Conservation (phyloP, 352 stramenopile species). For the Aphanomyces cochlioides region DNA sequence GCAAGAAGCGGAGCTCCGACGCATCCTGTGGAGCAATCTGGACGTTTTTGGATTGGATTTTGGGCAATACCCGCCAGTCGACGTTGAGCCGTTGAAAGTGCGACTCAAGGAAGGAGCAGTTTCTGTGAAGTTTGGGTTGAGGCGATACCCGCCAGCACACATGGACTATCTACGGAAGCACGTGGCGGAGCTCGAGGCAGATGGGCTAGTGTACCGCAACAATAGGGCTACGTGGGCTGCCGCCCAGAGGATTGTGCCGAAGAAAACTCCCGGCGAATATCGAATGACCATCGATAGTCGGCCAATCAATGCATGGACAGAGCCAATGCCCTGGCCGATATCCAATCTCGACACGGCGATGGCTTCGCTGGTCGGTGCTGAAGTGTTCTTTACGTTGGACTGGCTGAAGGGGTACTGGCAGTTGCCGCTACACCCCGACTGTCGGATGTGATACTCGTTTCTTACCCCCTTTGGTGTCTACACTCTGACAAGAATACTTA, state of each 20-base stretch:
- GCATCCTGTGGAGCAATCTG: constrained; percentile 1
- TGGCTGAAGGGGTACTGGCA: constrained; percentile 30
- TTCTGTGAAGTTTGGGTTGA: constrained; percentile 13
- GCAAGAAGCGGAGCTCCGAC: not conserved
- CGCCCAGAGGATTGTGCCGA: constrained; percentile 17
- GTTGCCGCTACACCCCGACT: constrained; percentile 10
- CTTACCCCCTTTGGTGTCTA: constrained; percentile 21
- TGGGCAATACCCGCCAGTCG: constrained; percentile 3
- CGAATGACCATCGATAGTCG: constrained; percentile 31
- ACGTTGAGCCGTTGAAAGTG: constrained; percentile 20
- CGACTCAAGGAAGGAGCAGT: no score
- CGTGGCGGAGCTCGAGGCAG: constrained; percentile 4
- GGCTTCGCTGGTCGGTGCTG: not conserved
- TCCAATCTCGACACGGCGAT: constrained; percentile 23
- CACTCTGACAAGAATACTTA: constrained; percentile 30
- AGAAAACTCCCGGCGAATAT: constrained; percentile 1
- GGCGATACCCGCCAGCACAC: constrained; percentile 23
- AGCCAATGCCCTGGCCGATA: constrained; percentile 34
- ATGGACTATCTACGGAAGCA: constrained; percentile 14
- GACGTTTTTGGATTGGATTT: constrained; percentile 18
- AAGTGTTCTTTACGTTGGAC: constrained; percentile 23
- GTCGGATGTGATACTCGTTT: constrained; percentile 31
- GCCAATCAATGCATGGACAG: constrained; percentile 33
- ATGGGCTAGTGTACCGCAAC: constrained; percentile 13
- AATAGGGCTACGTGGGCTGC: constrained; percentile 23